These are phyloP conservation scores for Samsoniella hepiali DNA, from an alignment of 2,329 filamentous ascomycete species.

Conservation along the genomic window DNA sequence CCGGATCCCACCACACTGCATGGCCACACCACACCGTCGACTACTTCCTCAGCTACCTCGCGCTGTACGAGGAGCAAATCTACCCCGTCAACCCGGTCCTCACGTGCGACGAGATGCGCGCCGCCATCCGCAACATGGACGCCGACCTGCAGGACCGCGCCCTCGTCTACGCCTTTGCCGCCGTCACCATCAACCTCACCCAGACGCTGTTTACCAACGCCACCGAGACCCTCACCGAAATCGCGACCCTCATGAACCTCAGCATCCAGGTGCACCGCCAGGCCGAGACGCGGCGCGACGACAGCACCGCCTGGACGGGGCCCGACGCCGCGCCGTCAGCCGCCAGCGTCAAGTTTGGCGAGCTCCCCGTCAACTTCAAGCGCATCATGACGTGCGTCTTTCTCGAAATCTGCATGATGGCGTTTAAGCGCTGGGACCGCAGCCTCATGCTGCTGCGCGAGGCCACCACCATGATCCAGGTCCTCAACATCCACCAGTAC, in stretches of 20 bases:
- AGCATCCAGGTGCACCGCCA: constrained; percentile 27
- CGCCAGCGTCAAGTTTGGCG: constrained; percentile 35
- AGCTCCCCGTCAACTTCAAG: constrained; percentile 41
- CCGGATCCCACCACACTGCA: constrained; percentile 1
- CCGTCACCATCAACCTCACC: constrained; percentile 36
- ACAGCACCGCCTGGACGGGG: constrained; percentile 10
- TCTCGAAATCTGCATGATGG: constrained; percentile 51
- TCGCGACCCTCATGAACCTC: constrained; percentile 24
- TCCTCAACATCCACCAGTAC: constrained; percentile 42
- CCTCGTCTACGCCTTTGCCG: constrained; percentile 35
- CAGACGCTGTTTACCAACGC: constrained; percentile 30
- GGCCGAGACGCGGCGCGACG: constrained; percentile 29
- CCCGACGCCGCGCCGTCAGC: constrained; percentile 21
- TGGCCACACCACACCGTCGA: constrained; percentile 25
- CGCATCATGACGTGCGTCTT: constrained; percentile 51
- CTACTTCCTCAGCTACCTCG: constrained; percentile 34
- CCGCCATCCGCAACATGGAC: constrained; percentile 33
- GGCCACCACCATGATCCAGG: constrained; percentile 43
- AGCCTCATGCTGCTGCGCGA: constrained; percentile 51
- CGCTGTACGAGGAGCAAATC: constrained; percentile 34
- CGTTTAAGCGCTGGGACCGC: constrained; percentile 44
- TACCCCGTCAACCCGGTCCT: constrained; percentile 38
- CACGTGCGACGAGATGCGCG: constrained; percentile 30
- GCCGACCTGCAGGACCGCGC: constrained; percentile 33
- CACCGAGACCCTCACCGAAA: constrained; percentile 30